These are phyloP conservation scores for Tympanopsis confertula DNA, from an alignment of 2,329 filamentous ascomycete species.

Conservation along the genomic window DNA sequence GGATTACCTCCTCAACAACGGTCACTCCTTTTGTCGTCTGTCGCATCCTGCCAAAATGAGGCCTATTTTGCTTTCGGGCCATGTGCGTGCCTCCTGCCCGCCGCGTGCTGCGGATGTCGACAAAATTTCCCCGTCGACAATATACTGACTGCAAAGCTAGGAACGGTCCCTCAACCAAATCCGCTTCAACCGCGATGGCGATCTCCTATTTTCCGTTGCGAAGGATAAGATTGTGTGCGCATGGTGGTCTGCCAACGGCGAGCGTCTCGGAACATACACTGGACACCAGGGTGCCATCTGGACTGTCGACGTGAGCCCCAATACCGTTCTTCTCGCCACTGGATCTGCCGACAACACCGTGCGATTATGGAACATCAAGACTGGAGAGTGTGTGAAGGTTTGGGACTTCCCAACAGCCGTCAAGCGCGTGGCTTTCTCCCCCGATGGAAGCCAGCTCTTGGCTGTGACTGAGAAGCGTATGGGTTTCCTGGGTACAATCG, in stretches of 20 bases:
- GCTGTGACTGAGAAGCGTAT: constrained; percentile 59
- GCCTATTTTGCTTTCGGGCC: constrained; percentile 88
- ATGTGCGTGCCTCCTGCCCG: constrained; percentile 36
- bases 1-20: no score
- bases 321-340: constrained; percentile 48
- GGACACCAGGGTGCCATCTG: constrained; percentile 58
- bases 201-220: constrained; percentile 55
- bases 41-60: constrained; percentile 59
- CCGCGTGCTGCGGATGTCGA: no score
- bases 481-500: constrained; percentile 51
- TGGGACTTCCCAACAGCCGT: constrained; percentile 57
- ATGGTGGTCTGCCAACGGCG: constrained; percentile 59
- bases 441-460: constrained; percentile 48
- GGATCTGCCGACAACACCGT: constrained; percentile 61
- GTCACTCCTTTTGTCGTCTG: constrained; percentile 4
- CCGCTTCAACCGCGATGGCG: constrained; percentile 53
- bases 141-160: no score
- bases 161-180: constrained; percentile 54
- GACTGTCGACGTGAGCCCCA: constrained; percentile 57
- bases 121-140: constrained; percentile 33
- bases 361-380: constrained; percentile 55
- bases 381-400: constrained; percentile 55
- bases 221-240: constrained; percentile 59
- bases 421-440: constrained; percentile 54
- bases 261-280: constrained; percentile 54